Percentiles rank a stretch among this genome's conserved stretches.
Evolutionary conservation across 192 early-diverging fungal species (phyloP).

Genomic region (Entrophospora sp.): DNA sequence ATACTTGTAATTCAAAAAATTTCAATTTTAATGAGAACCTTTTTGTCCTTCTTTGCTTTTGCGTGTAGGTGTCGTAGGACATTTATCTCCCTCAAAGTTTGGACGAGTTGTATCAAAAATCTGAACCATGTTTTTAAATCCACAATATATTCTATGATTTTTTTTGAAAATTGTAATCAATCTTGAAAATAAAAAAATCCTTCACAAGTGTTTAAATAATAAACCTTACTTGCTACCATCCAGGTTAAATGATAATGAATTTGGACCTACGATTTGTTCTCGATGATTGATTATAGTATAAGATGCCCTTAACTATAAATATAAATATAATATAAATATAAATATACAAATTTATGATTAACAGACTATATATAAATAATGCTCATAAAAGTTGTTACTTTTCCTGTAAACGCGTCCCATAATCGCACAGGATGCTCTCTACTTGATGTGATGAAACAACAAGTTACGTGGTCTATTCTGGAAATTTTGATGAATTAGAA

Average conservation of each 20-base stretch:
- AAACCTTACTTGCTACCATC: slow-evolving; percentile 55
- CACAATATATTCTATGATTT: slow-evolving; percentile 53
- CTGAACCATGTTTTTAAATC: slow-evolving; percentile 57
- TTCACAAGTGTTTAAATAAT: neutral
- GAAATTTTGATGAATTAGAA: neutral
- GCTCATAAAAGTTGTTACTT: slow-evolving; percentile 26
- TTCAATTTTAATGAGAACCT: too few species aligned
- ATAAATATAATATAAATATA: neutral
- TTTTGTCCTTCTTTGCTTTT: slow-evolving; percentile 67
- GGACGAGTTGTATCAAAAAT: slow-evolving; percentile 62
- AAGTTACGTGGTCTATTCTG: slow-evolving; percentile 42
- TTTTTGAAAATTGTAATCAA: neutral
- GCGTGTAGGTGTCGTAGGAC: slow-evolving; percentile 47
- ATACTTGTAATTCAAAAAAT: too few species aligned
- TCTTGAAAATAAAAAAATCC: neutral
- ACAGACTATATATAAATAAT: neutral
- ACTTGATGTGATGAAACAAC: slow-evolving; percentile 51
- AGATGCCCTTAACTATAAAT: slow-evolving; percentile 45
- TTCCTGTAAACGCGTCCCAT: slow-evolving; percentile 59
- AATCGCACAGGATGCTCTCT: slow-evolving; percentile 73
- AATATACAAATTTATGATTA: neutral
- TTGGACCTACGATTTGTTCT: slow-evolving; percentile 58
- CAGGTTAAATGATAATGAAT: slow-evolving; percentile 55
- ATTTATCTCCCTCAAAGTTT: slow-evolving; percentile 41
- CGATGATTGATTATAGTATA: slow-evolving; percentile 58